Evolutionary conservation across 768 basidiomycete genomes (phyloP).

Genomic region (Xerocomus spinulosus): DNA sequence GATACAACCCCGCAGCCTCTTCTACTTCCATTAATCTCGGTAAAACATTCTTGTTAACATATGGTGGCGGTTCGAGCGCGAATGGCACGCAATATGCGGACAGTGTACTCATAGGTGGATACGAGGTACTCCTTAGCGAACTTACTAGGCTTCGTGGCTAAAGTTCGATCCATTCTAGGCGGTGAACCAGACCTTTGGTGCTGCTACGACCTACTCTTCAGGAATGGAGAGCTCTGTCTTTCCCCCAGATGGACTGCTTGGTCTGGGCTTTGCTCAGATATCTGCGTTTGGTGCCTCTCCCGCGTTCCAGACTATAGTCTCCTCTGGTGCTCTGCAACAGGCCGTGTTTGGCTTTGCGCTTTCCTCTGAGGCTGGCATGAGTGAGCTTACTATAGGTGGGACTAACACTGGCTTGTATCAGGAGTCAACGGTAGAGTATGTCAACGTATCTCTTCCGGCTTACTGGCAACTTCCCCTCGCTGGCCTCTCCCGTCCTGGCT

Average conservation of each 20-base stretch:
- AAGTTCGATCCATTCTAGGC: conserved; percentile 23
- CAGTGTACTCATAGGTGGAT: conserved; percentile 38
- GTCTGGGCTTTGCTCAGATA: conserved; percentile 39
- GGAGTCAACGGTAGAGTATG: conserved; percentile 37
- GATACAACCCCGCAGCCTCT: conserved; percentile 28
- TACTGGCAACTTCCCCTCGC: conserved; percentile 38
- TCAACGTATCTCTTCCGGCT: conserved; percentile 26
- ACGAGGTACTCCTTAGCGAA: conserved; percentile 25
- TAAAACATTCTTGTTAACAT: conserved; percentile 31
- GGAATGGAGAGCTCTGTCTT: conserved; percentile 26
- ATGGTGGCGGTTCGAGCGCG: conserved; percentile 37
- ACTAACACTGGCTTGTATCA: conserved; percentile 43
- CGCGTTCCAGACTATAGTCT: conserved; percentile 43
- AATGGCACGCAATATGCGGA: conserved; percentile 40
- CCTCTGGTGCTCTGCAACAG: conserved; percentile 30
- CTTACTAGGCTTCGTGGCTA: conserved; percentile 5
- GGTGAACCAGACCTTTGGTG: conserved; percentile 39
- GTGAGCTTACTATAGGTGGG: conserved; percentile 58
- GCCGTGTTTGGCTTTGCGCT: conserved; percentile 49
- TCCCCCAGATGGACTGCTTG: conserved; percentile 39
- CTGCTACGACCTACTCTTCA: conserved; percentile 37
- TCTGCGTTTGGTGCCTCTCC: conserved; percentile 34
- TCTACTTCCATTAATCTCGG: conserved; percentile 29
- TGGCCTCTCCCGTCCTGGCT: conserved; percentile 23
- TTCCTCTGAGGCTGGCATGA: conserved; percentile 32